Conservation (phyloP, 495 filamentous ascomycete species). For the Aspergillus ostianus region DNA sequence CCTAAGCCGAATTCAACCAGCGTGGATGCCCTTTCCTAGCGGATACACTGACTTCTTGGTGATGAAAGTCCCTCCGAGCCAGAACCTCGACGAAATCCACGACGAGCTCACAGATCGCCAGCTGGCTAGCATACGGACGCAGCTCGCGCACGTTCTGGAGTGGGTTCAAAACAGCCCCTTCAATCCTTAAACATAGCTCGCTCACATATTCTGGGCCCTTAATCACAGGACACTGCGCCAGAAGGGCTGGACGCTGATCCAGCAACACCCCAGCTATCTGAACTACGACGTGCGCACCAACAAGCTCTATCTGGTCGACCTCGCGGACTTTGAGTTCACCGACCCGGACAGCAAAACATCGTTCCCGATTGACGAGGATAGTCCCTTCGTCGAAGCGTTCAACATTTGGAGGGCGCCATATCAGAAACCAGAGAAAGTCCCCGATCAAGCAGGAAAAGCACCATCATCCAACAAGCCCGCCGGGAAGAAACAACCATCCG, state of each 20-base stretch:
- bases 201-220: background rate
- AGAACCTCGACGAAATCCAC: background rate
- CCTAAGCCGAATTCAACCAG: background rate
- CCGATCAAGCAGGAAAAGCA: background rate
- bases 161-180: background rate
- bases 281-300: conserved; percentile 3
- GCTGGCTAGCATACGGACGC: background rate
- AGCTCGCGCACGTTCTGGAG: background rate
- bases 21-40: background rate
- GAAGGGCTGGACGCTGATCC: background rate
- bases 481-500: background rate
- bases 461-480: background rate
- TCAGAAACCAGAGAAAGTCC: background rate
- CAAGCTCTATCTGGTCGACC: conserved; percentile 8
- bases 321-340: background rate
- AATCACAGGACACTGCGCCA: background rate
- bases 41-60: background rate
- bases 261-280: conserved; percentile 6
- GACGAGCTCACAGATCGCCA: background rate
- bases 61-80: background rate
- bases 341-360: background rate
- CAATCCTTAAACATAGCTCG: background rate
- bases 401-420: background rate
- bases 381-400: background rate
- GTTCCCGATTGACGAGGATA: background rate